Conservation (phyloP, 495 filamentous ascomycete species). For the Aspergillus campestris region DNA sequence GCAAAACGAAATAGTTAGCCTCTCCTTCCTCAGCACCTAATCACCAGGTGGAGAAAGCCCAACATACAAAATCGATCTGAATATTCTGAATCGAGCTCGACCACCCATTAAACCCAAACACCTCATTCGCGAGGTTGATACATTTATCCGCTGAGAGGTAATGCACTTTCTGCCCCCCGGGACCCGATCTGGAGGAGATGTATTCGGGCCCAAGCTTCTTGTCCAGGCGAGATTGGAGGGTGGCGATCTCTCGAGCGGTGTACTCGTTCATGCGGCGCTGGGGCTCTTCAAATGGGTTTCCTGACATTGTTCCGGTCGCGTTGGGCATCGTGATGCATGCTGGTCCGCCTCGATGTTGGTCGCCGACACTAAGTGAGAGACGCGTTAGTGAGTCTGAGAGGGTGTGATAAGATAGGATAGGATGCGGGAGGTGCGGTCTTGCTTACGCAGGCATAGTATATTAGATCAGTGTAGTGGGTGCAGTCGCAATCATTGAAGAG, state of each 20-base stretch:
- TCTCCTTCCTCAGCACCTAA: slow-evolving; percentile 17
- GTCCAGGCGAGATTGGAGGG: slow-evolving; percentile 74
- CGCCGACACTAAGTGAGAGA: slow-evolving; percentile 54
- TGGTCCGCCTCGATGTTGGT: slow-evolving; percentile 56
- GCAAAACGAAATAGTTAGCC: background rate
- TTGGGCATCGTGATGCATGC: slow-evolving; percentile 33
- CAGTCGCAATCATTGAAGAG: background rate
- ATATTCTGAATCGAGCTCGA: slow-evolving; percentile 82
- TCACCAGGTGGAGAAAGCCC: background rate
- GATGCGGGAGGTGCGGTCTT: background rate
- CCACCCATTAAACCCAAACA: slow-evolving; percentile 99
- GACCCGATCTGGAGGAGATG: slow-evolving; percentile 74
- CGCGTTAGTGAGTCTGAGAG: background rate
- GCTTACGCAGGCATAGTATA: slow-evolving; percentile 42
- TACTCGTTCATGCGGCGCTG: slow-evolving; percentile 63
- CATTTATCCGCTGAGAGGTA: slow-evolving; percentile 90
- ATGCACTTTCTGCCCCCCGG: slow-evolving; percentile 74
- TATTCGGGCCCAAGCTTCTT: slow-evolving; percentile 97
- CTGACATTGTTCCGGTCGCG: slow-evolving; percentile 20
- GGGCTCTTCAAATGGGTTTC: slow-evolving; percentile 72
- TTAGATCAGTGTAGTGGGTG: slow-evolving; percentile 1
- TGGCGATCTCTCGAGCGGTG: slow-evolving; percentile 84
- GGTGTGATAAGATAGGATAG: no score
- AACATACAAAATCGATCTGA: slow-evolving; percentile 77
- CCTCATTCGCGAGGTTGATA: slow-evolving; percentile 92